Evolutionary conservation across 2,329 filamentous ascomycete genomes (phyloP), one percentile per base, ranked within the genome.

Genomic region (Neofusicoccum umdonicola): DNA sequence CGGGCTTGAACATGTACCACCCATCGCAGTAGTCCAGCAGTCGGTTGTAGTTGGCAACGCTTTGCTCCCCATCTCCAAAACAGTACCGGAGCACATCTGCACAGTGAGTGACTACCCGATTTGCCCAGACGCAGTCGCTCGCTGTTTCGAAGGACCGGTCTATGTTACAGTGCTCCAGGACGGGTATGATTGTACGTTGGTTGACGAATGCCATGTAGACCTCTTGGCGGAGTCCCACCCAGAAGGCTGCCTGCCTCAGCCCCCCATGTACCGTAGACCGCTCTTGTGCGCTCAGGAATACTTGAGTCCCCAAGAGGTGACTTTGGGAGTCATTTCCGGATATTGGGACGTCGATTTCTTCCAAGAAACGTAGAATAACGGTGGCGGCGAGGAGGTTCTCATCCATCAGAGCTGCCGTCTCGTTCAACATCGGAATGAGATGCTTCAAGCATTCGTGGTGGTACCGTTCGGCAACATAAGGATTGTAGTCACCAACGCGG

Each of bases 51-150:
- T 71, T 66, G 65, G 66, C 48, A 60, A 73, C 67, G 65, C 76
- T 67, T 70, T 71, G 67, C 22, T 74, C 71, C 15, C 69, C 71
- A 15, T 80, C 76, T 1, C 82, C 80, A 68, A 88, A 89, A 71
- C 87, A 89, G 69, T 83, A 88, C 66, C 87, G 76, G 56, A 73
- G 72, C 7, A 76, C 75, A 48, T 77, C 75, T 8, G 72, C 75
- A 5, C 77, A 68, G 66, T 76, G 75, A 7, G 73, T 73, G 48
- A 80, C 79, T 17, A 78, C 78, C 11, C 78, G 73, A 39, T 78
- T 79, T 17, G 78, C 77, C 78, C 78, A 80, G 6, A 76, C 71
- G 4, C 76, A 77, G 63, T 80, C 78, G 27, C 74, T 74, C 1
- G 76, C 74, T 15, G 76, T 73, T 60, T 78, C 74, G 7, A 78